Conservation (phyloP, 169 alveolate genomes). For the Plasmodium malariae region DNA sequence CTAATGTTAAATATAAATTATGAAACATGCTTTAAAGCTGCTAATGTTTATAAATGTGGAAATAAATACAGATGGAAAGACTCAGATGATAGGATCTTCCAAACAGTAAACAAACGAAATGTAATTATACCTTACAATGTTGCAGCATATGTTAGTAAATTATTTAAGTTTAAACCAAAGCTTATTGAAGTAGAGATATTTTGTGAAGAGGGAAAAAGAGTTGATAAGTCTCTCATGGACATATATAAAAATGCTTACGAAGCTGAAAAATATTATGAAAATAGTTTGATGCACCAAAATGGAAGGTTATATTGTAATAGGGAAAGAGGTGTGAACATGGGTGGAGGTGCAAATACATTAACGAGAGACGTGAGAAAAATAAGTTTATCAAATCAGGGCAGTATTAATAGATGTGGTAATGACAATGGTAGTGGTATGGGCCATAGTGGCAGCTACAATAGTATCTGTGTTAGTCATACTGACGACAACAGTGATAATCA, state of each 20-base stretch:
- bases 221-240: conserved; percentile 13
- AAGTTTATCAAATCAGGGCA: not conserved
- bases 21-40: conserved; percentile 79
- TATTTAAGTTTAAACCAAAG: conserved; percentile 82
- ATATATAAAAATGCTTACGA: conserved; percentile 33
- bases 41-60: conserved; percentile 80
- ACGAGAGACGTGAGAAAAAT: not conserved
- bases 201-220: conserved; percentile 73
- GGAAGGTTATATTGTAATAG: not conserved
- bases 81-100: conserved; percentile 81
- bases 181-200: conserved; percentile 84
- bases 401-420: not conserved
- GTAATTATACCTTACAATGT: conserved; percentile 84
- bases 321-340: not conserved
- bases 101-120: conserved; percentile 81
- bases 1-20: conserved; percentile 82
- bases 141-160: conserved; percentile 85
- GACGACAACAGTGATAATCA: no score
- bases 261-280: conserved; percentile 25
- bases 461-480: no score
- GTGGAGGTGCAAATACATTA: not conserved
- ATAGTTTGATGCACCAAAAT: not conserved
- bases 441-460: conserved; percentile 10
- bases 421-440: not conserved
- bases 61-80: conserved; percentile 85